Conservation (phyloP, 78 protist species). For the Polysphondylium violaceum region DNA sequence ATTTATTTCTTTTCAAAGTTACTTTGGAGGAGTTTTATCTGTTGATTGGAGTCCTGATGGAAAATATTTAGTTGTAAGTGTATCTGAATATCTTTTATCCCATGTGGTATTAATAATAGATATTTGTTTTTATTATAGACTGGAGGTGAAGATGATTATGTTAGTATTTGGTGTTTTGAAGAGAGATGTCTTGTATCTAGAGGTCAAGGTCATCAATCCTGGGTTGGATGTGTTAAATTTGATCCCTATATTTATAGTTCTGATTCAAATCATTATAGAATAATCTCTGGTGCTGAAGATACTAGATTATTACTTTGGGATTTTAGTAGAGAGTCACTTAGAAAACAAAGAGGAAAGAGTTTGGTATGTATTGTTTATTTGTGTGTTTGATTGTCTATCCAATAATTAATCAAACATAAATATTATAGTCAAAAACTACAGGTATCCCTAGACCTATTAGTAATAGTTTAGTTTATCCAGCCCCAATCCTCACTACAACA, state of each 20-base stretch:
- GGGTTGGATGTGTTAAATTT: conserved; percentile 73
- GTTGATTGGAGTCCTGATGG: conserved; percentile 84
- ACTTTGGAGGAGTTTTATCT: conserved; percentile 81
- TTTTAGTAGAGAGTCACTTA: conserved; percentile 32
- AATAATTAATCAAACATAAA: too few relatives aligned
- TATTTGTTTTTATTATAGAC: conserved; percentile 2
- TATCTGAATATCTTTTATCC: too few relatives aligned
- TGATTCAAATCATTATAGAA: conserved; percentile 29
- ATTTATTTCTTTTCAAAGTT: conserved; percentile 31
- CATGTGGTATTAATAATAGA: background rate
- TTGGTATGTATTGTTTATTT: conserved; percentile 1
- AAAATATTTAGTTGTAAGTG: conserved; percentile 49
- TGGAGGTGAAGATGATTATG: conserved; percentile 85
- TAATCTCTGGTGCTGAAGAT: conserved; percentile 81
- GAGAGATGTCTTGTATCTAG: conserved; percentile 36
- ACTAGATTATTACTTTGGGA: conserved; percentile 76
- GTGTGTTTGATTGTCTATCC: too few relatives aligned
- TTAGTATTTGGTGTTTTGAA: conserved; percentile 74
- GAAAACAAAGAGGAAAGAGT: conserved; percentile 62
- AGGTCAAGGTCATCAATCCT: conserved; percentile 82
- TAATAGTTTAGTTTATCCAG: background rate
- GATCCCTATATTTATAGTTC: conserved; percentile 24
- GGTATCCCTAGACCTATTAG: background rate
- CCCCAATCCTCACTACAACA: background rate
- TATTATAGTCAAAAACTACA: too few relatives aligned